Evolutionary conservation across 2,329 filamentous ascomycete genomes (phyloP), one percentile per base, ranked within the genome.

Genomic region (Microascus cirrosus): DNA sequence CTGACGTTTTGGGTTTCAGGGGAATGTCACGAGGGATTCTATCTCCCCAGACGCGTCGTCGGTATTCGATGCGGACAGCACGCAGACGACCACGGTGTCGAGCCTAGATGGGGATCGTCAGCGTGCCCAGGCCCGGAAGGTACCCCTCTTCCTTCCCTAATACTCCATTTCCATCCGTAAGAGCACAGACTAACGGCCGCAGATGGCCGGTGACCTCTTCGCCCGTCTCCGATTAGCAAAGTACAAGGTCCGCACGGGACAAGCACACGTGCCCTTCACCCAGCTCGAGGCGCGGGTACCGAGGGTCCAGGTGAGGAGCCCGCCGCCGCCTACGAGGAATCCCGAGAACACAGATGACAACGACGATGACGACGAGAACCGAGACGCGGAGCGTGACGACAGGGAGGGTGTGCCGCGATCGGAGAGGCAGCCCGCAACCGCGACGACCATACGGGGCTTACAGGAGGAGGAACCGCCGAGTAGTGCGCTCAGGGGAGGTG

Each of bases 221-320:
- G 77, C 89, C 11, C 80, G 87, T n/a, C 80, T 92, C 18, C 77
- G 81, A 32, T 79, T 90, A 22, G 88, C 86, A 15, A 81, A 80
- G 65, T 91, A 90, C 75, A 91, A 91, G 71, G 76, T 92, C 62
- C 80, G 79, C 59, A 91, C 87, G 1, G 84, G 87, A 60, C 88
- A 92, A 70, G 79, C 83, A 57, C 73, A 80, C 59, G 77, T 88
- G 32, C 84, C 86, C 1, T 77, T 89, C 60, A 76, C 83, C 58
- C 71, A 81, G 53, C 74, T 90, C 22, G 74, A 83, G 64, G 66
- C 74, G 54, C 53, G 25, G 20, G 32, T 63, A 20, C 63, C 65
- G 22, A 61, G 54, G 36, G 60, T 63, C 20, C 58, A 22, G 13
- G 57, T 60, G 13, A 50, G 53, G 35, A 22, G 36, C 13, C 55